Evolutionary conservation across 2,329 filamentous ascomycete species (phyloP).

Genomic region (Cryoendolithus antarcticus): DNA sequence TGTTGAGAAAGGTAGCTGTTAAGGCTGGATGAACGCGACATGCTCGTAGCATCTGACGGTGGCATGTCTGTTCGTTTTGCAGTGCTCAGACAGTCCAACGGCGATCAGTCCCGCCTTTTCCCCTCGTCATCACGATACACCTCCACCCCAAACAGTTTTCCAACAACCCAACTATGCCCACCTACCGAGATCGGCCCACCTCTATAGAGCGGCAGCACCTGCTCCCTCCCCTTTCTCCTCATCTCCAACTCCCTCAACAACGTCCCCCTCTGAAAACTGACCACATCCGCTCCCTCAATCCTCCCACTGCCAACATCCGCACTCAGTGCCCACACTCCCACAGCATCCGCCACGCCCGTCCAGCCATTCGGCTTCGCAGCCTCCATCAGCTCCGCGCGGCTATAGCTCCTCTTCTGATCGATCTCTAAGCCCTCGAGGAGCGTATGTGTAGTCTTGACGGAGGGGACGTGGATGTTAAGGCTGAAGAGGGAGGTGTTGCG

Average conservation of each 20-base stretch:
- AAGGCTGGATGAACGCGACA: no score
- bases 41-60: no score
- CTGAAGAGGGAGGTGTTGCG: slow-evolving; percentile 21
- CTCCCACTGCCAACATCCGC: slow-evolving; percentile 19
- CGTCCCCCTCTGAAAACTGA: slow-evolving; percentile 20
- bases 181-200: slow-evolving; percentile 23
- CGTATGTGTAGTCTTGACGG: slow-evolving; percentile 16
- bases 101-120: slow-evolving; percentile 1
- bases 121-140: slow-evolving; percentile 18
- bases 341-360: slow-evolving; percentile 16
- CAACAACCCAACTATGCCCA: slow-evolving; percentile 23
- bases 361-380: slow-evolving; percentile 11
- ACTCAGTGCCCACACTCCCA: slow-evolving; percentile 23
- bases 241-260: slow-evolving; percentile 17
- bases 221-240: slow-evolving; percentile 18
- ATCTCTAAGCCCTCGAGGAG: slow-evolving; percentile 20
- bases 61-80: no score
- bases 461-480: slow-evolving; percentile 24
- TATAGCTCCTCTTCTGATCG: slow-evolving; percentile 20
- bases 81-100: no score
- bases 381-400: slow-evolving; percentile 16
- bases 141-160: slow-evolving; percentile 20
- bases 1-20: no score
- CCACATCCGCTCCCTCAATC: slow-evolving; percentile 21
- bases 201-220: slow-evolving; percentile 25